Evolutionary conservation across 768 basidiomycete species (phyloP), one percentile per base, ranked within the genome.

Genomic region (Leccinellum rugosiceps): DNA sequence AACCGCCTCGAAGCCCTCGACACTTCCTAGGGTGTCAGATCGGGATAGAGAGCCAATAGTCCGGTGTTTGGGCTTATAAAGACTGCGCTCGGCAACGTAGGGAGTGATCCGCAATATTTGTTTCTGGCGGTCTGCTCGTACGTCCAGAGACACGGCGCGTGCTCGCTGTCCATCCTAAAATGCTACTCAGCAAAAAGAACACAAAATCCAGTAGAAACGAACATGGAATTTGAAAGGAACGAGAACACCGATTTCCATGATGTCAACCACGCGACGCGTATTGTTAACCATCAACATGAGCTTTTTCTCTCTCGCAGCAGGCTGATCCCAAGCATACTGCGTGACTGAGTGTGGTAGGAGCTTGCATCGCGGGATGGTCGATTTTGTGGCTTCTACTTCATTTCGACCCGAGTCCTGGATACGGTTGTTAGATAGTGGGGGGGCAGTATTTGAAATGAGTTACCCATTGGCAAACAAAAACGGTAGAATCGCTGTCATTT

Each of bases 181-280:
- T 50, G 4, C 25, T 21, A n/a, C 6, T 63, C 26, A 59, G 51
- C 25, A 30, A 50, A 51, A 30, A 15, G 19, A 49, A 55, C 31
- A 52, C 19, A 38, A 32, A 10, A 28, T 32, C 46, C 13, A 10
- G 23, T 19, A 0, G 17, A 25, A 50, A 75, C 84, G 58, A 62
- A 92, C 92, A 47, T 77, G 76, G 68, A 96, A 92, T 69, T 83
- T 92, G 79, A 95, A 95, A 1, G 97, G 97, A 13, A 91, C 73
- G 6, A 96, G 81, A 61, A 90, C 83, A 26, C 97, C 97, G 21
- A 99, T 98, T 72, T 98, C 97, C 86, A 96, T 87, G 58, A 96
- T 87, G 68, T 98, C 96, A 51, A 98, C 77, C 21, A 78, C 71
- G 28, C 92, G 82, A 11, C 81, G 82, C 53, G 82, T 74, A 23